Conservation (phyloP, 805 yeast genomes). For the Metschnikowia borealis region DNA sequence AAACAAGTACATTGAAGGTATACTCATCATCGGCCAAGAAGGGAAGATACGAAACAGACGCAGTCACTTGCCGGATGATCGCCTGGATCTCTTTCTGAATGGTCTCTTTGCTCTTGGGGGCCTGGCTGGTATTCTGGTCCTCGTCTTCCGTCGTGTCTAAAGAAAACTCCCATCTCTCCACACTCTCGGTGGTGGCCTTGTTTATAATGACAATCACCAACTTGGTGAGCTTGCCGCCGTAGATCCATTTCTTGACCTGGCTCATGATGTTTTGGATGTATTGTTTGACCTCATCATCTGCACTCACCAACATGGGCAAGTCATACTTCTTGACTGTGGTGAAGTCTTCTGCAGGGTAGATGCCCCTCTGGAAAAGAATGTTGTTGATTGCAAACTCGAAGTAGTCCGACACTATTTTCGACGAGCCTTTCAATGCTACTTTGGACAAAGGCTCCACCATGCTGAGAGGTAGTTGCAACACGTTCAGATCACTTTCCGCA, state of each 20-base stretch:
- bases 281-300: constrained; percentile 68
- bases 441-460: constrained; percentile 28
- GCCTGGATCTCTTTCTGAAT: constrained; percentile 78
- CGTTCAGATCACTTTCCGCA: constrained; percentile 2
- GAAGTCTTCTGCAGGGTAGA: constrained; percentile 86
- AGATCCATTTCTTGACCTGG: constrained; percentile 67
- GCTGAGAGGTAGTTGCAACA: background rate
- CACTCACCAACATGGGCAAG: constrained; percentile 63
- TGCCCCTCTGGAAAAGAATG: constrained; percentile 83
- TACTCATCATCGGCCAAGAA: constrained; percentile 51
- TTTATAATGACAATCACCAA: constrained; percentile 71
- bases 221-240: constrained; percentile 61
- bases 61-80: constrained; percentile 82
- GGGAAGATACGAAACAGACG: constrained; percentile 83
- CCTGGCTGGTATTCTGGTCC: background rate
- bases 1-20: constrained; percentile 82
- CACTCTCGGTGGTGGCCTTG: constrained; percentile 59
- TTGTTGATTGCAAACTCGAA: constrained; percentile 78
- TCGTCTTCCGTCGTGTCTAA: constrained; percentile 37
- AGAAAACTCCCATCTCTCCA: constrained; percentile 86
- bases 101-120: constrained; percentile 37
- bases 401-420: constrained; percentile 75
- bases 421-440: constrained; percentile 70
- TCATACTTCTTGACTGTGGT: constrained; percentile 75
- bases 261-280: constrained; percentile 65